Conservation (phyloP, 225 moss, liverwort and hornwort species). For the Bryum argenteum region DNA sequence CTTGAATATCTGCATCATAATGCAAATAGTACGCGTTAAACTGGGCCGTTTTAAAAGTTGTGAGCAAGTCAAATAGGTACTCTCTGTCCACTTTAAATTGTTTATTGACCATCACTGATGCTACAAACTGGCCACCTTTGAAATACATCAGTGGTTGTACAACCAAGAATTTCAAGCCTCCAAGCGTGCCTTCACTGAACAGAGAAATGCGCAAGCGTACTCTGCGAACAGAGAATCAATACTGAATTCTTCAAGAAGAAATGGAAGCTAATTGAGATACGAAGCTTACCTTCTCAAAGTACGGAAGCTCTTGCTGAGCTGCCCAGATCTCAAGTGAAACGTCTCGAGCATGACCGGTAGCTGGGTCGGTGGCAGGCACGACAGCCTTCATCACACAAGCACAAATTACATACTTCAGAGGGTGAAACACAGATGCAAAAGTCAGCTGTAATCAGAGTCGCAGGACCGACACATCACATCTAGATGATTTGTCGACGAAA, state of each 20-base stretch:
- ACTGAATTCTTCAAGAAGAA: neutral
- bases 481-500: neutral
- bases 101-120: neutral
- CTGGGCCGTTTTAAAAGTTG: neutral
- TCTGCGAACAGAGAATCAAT: constrained; percentile 9
- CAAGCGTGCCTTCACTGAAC: constrained; percentile 4
- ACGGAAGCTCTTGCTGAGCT: constrained; percentile 59
- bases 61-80: neutral
- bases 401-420: neutral
- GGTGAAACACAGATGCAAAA: constrained; percentile 5
- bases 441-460: neutral
- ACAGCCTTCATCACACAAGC: constrained; percentile 48
- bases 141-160: neutral
- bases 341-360: constrained; percentile 46
- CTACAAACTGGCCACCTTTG: neutral
- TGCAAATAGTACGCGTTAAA: constrained; percentile 14
- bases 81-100: neutral
- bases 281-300: constrained; percentile 56
- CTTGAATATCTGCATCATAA: constrained; percentile 53
- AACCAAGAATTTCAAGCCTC: neutral
- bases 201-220: constrained; percentile 13
- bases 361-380: constrained; percentile 45
- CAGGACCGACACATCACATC: constrained; percentile 15
- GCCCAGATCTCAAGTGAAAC: constrained; percentile 65
- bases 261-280: constrained; percentile 7